These are phyloP conservation scores for Cryptosporidium muris DNA, from an alignment of 169 alveolate genomes.

Conservation along the genomic window DNA sequence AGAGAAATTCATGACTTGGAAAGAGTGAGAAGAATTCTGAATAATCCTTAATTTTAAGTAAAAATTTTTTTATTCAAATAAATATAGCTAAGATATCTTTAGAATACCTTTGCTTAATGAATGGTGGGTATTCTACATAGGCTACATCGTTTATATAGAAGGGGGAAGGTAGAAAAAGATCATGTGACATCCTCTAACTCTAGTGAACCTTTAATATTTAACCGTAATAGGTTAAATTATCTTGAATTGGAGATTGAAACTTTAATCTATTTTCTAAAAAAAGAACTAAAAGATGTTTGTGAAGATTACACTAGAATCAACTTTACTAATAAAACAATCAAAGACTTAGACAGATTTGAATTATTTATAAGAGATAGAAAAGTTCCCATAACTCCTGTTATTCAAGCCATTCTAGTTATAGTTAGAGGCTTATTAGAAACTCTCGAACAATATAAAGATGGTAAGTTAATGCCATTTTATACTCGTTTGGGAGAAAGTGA, in stretches of 20 bases:
- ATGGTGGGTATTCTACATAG: constrained; percentile 19
- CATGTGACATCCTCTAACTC: background rate
- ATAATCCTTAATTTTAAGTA: background rate
- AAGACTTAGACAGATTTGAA: constrained; percentile 39
- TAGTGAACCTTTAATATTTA: constrained; percentile 36
- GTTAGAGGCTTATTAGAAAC: constrained; percentile 59
- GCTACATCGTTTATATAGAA: constrained; percentile 25
- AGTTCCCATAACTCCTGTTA: constrained; percentile 9
- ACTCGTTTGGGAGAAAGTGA: constrained; percentile 10
- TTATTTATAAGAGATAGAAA: background rate
- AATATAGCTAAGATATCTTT: background rate
- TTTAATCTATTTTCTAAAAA: constrained; percentile 16
- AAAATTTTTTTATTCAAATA: background rate
- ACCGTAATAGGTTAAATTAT: constrained; percentile 17
- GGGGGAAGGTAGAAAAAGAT: constrained; percentile 9
- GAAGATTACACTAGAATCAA: constrained; percentile 10
- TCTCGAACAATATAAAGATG: constrained; percentile 20
- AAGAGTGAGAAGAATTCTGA: background rate
- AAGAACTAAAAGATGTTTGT: constrained; percentile 20
- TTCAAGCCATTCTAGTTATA: constrained; percentile 32
- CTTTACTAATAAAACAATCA: constrained; percentile 11
- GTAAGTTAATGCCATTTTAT: constrained; percentile 61
- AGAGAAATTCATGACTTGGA: background rate
- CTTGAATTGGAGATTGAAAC: constrained; percentile 49
- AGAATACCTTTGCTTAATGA: background rate